Conservation (phyloP, 306 rosid species). For the Fragaria iinumae region DNA sequence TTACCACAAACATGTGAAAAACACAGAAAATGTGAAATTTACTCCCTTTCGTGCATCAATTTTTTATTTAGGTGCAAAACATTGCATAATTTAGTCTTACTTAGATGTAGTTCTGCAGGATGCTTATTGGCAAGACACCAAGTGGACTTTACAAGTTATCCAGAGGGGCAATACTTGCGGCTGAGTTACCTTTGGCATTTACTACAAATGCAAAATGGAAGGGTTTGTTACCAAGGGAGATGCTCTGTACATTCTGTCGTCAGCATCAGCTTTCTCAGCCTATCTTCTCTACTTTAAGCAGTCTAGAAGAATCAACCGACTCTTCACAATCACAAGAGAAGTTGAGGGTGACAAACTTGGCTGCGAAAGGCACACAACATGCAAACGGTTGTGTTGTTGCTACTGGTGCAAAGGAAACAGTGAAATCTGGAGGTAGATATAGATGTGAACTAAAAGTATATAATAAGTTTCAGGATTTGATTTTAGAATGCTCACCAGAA, state of each 20-base stretch:
- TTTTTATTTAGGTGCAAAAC: constrained; percentile 13
- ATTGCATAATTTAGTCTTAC: constrained; percentile 30
- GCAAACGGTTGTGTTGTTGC: constrained; percentile 36
- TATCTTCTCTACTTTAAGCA: constrained; percentile 39
- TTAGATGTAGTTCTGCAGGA: constrained; percentile 51
- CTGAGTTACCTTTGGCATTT: constrained; percentile 72
- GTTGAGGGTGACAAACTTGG: constrained; percentile 45
- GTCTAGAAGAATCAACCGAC: constrained; percentile 39
- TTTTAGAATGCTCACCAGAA: constrained; percentile 63
- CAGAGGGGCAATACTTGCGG: constrained; percentile 68
- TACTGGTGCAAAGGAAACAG: constrained; percentile 36
- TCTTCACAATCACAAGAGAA: constrained; percentile 45
- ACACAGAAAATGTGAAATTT: neutral
- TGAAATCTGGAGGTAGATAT: constrained; percentile 44
- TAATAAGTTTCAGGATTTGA: constrained; percentile 56
- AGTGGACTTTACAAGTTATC: constrained; percentile 83
- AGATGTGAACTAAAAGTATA: constrained; percentile 61
- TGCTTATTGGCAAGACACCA: constrained; percentile 80
- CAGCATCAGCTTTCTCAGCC: constrained; percentile 83
- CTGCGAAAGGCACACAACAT: constrained; percentile 32
- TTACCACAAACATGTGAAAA: neutral
- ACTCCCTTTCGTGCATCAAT: neutral
- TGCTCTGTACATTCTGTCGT: constrained; percentile 77
- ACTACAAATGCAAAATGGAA: constrained; percentile 82
- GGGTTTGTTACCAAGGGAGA: constrained; percentile 81